phyloP scores from a whole-genome alignment of 768 basidiomycete species.

The Lentinula edodes region DNA sequence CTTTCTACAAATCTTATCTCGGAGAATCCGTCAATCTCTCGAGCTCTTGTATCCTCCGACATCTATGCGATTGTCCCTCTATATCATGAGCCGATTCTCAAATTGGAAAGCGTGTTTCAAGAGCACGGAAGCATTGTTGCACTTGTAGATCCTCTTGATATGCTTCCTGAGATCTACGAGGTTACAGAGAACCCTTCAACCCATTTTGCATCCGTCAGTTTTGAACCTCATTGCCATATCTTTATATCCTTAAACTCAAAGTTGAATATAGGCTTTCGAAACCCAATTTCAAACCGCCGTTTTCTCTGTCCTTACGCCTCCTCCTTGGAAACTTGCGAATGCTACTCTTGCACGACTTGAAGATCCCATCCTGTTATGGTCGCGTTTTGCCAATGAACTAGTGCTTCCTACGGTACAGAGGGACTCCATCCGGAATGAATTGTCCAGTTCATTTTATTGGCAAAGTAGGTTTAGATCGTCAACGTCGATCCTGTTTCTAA shows the following conservation, averaged over 20 bases:
- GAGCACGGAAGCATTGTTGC: slow-evolving; percentile 37
- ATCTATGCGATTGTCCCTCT: slow-evolving; percentile 45
- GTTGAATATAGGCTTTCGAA: background rate
- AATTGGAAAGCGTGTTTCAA: slow-evolving; percentile 15
- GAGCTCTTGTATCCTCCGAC: slow-evolving; percentile 31
- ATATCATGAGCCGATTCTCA: slow-evolving; percentile 39
- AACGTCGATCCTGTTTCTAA: background rate
- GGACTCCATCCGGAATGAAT: slow-evolving; percentile 32
- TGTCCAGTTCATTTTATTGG: slow-evolving; percentile 37
- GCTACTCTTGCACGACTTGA: slow-evolving; percentile 18
- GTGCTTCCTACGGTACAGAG: slow-evolving; percentile 24
- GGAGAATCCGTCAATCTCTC: slow-evolving; percentile 24
- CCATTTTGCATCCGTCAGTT: slow-evolving; percentile 9
- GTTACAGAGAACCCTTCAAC: slow-evolving; percentile 14
- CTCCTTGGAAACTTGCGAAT: slow-evolving; percentile 33
- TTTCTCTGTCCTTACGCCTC: slow-evolving; percentile 24
- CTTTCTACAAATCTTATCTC: slow-evolving; percentile 30
- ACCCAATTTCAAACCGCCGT: slow-evolving; percentile 16
- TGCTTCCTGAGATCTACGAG: slow-evolving; percentile 40
- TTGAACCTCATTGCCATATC: background rate
- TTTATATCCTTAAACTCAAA: background rate
- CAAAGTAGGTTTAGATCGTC: slow-evolving; percentile 27
- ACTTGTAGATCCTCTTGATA: slow-evolving; percentile 54
- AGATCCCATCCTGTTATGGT: slow-evolving; percentile 35
- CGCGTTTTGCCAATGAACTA: slow-evolving; percentile 34